phyloP scores from a whole-genome alignment of 1,284 basidiomycete genomes.

The Ganoderma meredithae region DNA sequence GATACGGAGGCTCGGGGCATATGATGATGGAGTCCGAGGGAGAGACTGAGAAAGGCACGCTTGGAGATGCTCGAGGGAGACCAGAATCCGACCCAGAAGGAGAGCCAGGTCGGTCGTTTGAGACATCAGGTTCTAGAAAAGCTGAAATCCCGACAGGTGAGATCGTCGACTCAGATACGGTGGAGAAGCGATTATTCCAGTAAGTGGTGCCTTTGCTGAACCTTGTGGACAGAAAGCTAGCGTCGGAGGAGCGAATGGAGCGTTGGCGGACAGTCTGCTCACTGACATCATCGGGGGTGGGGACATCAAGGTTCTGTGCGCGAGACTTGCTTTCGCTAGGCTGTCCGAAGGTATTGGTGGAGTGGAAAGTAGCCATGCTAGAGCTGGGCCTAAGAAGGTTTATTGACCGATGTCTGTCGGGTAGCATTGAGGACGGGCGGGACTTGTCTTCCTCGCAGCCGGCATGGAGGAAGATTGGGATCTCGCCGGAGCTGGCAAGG shows the following conservation, averaged over 20 bases:
- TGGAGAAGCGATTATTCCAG: conserved; percentile 29
- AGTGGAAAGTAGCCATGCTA: conserved; percentile 32
- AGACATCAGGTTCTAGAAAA: conserved; percentile 30
- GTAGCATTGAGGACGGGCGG: background rate
- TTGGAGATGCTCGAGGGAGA: conserved; percentile 12
- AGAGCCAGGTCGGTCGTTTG: conserved; percentile 13
- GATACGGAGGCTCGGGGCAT: conserved; percentile 17
- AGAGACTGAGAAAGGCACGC: conserved; percentile 15
- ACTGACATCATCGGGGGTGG: conserved; percentile 19
- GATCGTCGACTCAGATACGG: conserved; percentile 15
- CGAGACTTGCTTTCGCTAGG: background rate
- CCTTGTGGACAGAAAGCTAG: conserved; percentile 16
- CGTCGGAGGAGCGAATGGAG: conserved; percentile 6
- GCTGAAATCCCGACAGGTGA: conserved; percentile 36
- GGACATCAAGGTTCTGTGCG: background rate
- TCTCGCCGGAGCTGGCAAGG: conserved; percentile 57
- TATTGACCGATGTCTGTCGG: background rate
- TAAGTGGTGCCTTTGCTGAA: conserved; percentile 23
- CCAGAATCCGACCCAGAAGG: conserved; percentile 4
- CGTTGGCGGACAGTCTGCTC: conserved; percentile 16
- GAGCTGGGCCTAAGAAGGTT: conserved; percentile 25
- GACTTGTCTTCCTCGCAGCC: conserved; percentile 24
- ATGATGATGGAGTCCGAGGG: conserved; percentile 26
- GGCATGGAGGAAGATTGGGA: conserved; percentile 60
- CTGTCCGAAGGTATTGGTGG: conserved; percentile 40